Conservation (phyloP, 495 filamentous ascomycete species). For the Elaphomyces granulatus region DNA sequence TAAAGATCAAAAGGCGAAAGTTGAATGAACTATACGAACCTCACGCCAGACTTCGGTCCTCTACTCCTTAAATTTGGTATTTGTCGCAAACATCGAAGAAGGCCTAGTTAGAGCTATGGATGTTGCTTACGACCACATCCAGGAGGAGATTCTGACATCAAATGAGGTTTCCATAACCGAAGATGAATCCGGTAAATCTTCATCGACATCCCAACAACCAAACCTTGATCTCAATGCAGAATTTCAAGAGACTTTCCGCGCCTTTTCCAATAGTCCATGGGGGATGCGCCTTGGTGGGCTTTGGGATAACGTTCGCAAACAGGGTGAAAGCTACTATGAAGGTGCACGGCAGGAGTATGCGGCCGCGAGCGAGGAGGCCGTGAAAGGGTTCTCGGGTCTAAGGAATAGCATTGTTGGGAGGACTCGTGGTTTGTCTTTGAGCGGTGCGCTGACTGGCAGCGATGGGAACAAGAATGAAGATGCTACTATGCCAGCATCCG, state of each 20-base stretch:
- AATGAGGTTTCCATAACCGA: conserved; percentile 34
- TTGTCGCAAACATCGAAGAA: too few species aligned
- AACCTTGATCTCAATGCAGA: conserved; percentile 64
- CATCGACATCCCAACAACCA: conserved; percentile 19
- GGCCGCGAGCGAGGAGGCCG: conserved; percentile 64
- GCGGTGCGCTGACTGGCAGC: conserved; percentile 24
- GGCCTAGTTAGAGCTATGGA: too few species aligned
- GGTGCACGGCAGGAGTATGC: conserved; percentile 68
- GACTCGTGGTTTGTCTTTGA: conserved; percentile 60
- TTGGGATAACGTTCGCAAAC: conserved; percentile 76
- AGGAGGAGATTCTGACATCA: conserved; percentile 61
- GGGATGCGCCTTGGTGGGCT: conserved; percentile 76
- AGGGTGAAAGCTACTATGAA: conserved; percentile 79
- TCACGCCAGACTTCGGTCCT: not conserved
- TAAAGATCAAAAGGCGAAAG: not conserved
- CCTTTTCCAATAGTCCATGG: conserved; percentile 83
- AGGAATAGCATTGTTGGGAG: conserved; percentile 51
- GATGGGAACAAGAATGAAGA: conserved; percentile 9
- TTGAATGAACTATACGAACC: not conserved
- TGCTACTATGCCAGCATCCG: conserved; percentile 22
- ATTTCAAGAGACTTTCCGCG: conserved; percentile 88
- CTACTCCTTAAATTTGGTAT: conserved; percentile 3
- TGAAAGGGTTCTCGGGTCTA: conserved; percentile 66
- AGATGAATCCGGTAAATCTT: conserved; percentile 1
- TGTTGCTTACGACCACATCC: conserved; percentile 92